Evolutionary conservation across 23 red algal genomes (phyloP).

Genomic region (Gracilariopsis chorda): DNA sequence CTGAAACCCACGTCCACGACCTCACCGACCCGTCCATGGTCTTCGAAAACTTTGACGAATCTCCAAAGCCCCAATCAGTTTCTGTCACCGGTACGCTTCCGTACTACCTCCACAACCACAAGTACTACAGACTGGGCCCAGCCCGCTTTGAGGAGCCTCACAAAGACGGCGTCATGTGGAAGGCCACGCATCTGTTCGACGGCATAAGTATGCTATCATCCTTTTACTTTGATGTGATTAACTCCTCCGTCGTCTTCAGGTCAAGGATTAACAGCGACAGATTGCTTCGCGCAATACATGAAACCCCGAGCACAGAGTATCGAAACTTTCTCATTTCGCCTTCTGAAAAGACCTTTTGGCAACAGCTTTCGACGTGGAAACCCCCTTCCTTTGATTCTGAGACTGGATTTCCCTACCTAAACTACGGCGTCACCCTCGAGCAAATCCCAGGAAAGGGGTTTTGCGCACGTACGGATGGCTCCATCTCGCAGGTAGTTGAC

Average conservation of each 20-base stretch:
- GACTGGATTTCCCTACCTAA: background rate
- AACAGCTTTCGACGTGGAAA: background rate
- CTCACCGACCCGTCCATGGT: background rate
- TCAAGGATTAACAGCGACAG: background rate
- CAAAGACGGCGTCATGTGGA: background rate
- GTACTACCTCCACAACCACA: background rate
- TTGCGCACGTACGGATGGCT: conserved; percentile 14
- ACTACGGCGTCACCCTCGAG: conserved; percentile 18
- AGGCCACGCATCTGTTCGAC: conserved; percentile 45
- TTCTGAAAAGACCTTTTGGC: background rate
- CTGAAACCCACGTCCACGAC: background rate
- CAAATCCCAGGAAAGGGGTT: conserved; percentile 23
- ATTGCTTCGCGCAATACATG: background rate
- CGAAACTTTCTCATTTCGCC: background rate
- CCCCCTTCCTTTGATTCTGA: background rate
- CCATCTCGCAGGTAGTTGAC: background rate
- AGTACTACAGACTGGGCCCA: conserved; percentile 33
- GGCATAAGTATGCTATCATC: background rate
- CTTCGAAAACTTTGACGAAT: background rate
- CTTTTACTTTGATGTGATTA: background rate
- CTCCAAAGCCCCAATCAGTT: background rate
- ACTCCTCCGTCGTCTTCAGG: background rate
- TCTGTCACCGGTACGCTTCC: conserved; percentile 21
- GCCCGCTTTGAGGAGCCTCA: conserved; percentile 27
- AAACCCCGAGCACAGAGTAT: background rate